Base-by-base conservation (phyloP, 257 asterid species). In the Verbascum thapsus region DNA sequence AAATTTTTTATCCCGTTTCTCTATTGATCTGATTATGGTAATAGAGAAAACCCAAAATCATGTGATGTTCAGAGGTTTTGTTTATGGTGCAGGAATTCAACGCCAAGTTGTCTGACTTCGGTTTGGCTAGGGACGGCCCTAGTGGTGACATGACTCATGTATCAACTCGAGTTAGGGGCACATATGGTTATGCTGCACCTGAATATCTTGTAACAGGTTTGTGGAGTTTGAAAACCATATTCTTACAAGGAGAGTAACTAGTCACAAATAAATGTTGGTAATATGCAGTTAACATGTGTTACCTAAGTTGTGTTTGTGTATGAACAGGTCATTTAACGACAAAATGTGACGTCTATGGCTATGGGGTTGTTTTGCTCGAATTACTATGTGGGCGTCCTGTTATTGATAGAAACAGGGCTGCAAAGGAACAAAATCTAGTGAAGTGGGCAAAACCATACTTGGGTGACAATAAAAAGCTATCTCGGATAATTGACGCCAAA, bases 111-210 rank as follows among this genome's bases (percentile, higher is more conserved):
- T 77, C 82, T 0, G 83, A 72, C 69, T 77, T 80, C 30, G 82
- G 76, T 47, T 63, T 80, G 67, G 86, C 86, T 1, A 75, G 76
- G 66, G 84, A 77, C 0, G 84, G 77, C 34, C 78, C 84, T 13
- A 74, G 81, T 34, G 82, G 78, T 53, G 83, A 72, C 42, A 72
- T 62, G 49, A 72, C 78, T 40, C 80, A 77, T 34, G 81, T 76
- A 34, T 76, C 80, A 26, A 72, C 81, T 8, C 76, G 52, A 67
- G 81, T 77, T 40, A 63, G 72, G 76, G 88, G 82, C 22, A 77
- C 83, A 7, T 76, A 58, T 2, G 83, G 88, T 37, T 65, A 64
- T 10, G n/a, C n/a, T n/a, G n/a, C n/a, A n/a, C n/a, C n/a, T n/a
- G n/a, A n/a, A n/a, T n/a, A n/a, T n/a, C n/a, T 7, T 1, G 16